Evolutionary conservation across 192 early-diverging fungal species (phyloP).

Genomic region (Coemansia sp.): DNA sequence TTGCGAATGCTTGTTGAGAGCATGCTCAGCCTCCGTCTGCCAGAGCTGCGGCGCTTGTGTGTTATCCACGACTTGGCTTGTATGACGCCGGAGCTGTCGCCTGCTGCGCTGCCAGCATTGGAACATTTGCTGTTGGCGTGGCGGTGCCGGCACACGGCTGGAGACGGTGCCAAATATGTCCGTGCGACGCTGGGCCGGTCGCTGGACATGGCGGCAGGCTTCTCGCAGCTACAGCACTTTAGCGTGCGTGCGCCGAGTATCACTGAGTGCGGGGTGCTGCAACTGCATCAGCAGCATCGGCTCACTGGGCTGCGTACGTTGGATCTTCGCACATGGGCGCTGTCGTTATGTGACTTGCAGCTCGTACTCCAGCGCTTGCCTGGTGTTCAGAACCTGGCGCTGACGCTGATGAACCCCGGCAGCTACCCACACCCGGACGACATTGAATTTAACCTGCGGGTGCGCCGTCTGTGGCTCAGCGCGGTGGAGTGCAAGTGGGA

Average conservation of each 20-base stretch:
- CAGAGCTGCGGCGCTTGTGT: neutral
- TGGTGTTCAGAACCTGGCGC: constrained; percentile 4
- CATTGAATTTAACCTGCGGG: constrained; percentile 10
- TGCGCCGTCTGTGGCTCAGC: constrained; percentile 22
- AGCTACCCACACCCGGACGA: neutral
- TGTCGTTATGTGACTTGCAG: constrained; percentile 14
- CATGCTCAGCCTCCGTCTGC: neutral
- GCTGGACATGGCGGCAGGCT: neutral
- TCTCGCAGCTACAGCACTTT: neutral
- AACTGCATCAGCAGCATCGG: neutral
- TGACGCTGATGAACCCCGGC: constrained; percentile 6
- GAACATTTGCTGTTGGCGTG: neutral
- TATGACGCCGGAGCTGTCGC: neutral
- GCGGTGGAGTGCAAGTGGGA: constrained; percentile 10
- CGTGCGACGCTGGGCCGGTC: neutral
- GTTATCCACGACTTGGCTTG: neutral
- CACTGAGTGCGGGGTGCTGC: neutral
- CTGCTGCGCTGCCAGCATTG: neutral
- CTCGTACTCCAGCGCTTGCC: constrained; percentile 11
- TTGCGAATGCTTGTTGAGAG: neutral
- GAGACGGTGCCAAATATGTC: neutral
- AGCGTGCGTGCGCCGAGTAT: neutral
- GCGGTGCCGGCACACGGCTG: neutral
- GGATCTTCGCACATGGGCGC: constrained; percentile 13
- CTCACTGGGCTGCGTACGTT: neutral